Conservation (phyloP, 768 basidiomycete species). For the Termitomyces sp. region DNA sequence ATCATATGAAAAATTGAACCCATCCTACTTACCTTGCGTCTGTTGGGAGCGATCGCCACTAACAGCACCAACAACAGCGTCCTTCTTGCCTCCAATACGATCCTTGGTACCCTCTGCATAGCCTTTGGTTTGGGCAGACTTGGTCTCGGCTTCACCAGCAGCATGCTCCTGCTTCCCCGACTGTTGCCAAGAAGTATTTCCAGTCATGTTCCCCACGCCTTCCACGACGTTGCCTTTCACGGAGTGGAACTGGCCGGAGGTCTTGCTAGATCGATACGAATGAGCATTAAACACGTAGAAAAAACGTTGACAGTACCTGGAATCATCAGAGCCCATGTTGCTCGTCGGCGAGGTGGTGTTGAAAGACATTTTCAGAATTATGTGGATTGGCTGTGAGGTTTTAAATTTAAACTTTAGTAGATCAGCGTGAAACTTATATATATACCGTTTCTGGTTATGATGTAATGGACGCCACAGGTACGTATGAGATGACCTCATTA, state of each 20-base stretch:
- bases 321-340: slow-evolving; percentile 5
- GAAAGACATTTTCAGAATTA: not conserved
- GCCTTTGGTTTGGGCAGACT: slow-evolving; percentile 44
- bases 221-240: slow-evolving; percentile 35
- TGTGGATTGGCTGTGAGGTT: no score
- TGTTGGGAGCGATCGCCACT: slow-evolving; percentile 46
- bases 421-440: not conserved
- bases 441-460: not conserved
- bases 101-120: slow-evolving; percentile 47
- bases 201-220: slow-evolving; percentile 43
- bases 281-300: not conserved
- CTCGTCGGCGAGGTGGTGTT: not conserved
- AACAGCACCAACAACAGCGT: slow-evolving; percentile 44
- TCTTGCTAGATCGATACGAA: slow-evolving; percentile 27
- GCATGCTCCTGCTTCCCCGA: slow-evolving; percentile 51
- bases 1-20: not conserved
- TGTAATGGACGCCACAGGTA: not conserved
- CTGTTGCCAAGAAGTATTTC: slow-evolving; percentile 38
- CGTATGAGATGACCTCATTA: not conserved
- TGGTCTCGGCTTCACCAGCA: slow-evolving; percentile 44
- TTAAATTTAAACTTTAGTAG: no score
- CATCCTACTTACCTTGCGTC: slow-evolving; percentile 28
- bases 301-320: not conserved
- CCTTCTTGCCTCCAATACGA: slow-evolving; percentile 44
- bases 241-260: slow-evolving; percentile 40